These are phyloP conservation scores for Aspergillus pseudoviridinutans DNA, from an alignment of 2,329 filamentous ascomycete genomes.

Conservation along the genomic window DNA sequence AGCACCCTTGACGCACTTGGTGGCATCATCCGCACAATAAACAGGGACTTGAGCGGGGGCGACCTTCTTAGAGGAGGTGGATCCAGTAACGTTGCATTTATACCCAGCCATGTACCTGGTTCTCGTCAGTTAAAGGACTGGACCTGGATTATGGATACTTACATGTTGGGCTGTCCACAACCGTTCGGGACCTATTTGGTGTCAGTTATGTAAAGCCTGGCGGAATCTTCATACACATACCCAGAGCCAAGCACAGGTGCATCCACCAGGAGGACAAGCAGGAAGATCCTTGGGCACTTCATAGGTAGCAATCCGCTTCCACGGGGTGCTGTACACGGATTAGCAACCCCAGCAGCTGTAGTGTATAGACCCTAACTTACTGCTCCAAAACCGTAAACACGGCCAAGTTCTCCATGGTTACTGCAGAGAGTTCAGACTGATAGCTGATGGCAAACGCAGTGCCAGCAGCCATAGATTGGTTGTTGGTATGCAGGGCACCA, in stretches of 20 bases:
- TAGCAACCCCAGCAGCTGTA: not conserved
- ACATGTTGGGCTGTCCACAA: slow-evolving; percentile 40
- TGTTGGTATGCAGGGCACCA: slow-evolving; percentile 47
- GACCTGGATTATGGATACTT: not conserved
- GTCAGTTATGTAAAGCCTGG: not conserved
- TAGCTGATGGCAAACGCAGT: slow-evolving; percentile 52
- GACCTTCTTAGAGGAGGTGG: slow-evolving; percentile 40
- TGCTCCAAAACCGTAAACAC: slow-evolving; percentile 48
- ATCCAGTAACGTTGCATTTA: slow-evolving; percentile 47
- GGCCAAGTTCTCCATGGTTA: slow-evolving; percentile 51
- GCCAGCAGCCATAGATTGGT: slow-evolving; percentile 42
- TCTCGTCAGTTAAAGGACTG: not conserved
- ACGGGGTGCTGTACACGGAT: slow-evolving; percentile 30
- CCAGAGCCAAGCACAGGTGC: slow-evolving; percentile 43
- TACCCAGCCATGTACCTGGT: slow-evolving; percentile 47
- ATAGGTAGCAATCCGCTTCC: slow-evolving; percentile 38
- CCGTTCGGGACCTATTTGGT: slow-evolving; percentile 26
- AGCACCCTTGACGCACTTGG: slow-evolving; percentile 44
- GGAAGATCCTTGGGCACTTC: slow-evolving; percentile 34
- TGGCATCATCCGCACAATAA: slow-evolving; percentile 41
- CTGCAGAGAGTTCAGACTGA: slow-evolving; percentile 43
- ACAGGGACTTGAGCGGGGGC: slow-evolving; percentile 40
- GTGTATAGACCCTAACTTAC: slow-evolving; percentile 22
- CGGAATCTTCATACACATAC: slow-evolving; percentile 5
- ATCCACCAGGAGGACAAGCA: slow-evolving; percentile 36